These are phyloP conservation scores for Letharia lupina DNA, from an alignment of 495 filamentous ascomycete genomes.

Conservation along the genomic window DNA sequence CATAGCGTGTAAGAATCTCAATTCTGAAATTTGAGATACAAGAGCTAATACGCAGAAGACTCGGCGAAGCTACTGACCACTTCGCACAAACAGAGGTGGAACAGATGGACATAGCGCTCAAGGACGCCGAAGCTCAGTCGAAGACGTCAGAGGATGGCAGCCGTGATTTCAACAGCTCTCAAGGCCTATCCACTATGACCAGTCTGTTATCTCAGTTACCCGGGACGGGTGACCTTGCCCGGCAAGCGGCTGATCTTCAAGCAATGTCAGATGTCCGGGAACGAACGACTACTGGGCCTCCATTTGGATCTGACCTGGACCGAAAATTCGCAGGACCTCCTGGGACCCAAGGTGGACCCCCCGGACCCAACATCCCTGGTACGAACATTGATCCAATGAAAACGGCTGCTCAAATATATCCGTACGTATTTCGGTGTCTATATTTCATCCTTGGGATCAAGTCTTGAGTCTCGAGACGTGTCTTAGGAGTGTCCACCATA, in stretches of 20 bases:
- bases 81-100: constrained; percentile 94
- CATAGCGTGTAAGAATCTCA: constrained; percentile 58
- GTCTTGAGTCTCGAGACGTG: background rate
- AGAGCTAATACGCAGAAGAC: background rate
- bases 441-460: background rate
- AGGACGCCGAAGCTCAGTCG: constrained; percentile 46
- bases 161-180: constrained; percentile 28
- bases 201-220: constrained; percentile 70
- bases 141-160: constrained; percentile 32
- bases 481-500: background rate
- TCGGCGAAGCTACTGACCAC: constrained; percentile 86
- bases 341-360: constrained; percentile 39
- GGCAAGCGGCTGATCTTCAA: constrained; percentile 70
- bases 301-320: constrained; percentile 21
- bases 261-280: constrained; percentile 66
- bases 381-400: constrained; percentile 77
- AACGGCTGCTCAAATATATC: constrained; percentile 78
- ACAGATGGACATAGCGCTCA: constrained; percentile 70
- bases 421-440: constrained; percentile 27
- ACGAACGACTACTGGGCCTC: constrained; percentile 24
- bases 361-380: constrained; percentile 52
- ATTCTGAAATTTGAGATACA: constrained; percentile 29
- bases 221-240: constrained; percentile 64
- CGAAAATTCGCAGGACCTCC: constrained; percentile 47
- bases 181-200: constrained; percentile 46